A percentile compares a stretch with the other conserved stretches of the same genome.
Conservation (phyloP, 257 asterid species). For the Cruciata laevipes region DNA sequence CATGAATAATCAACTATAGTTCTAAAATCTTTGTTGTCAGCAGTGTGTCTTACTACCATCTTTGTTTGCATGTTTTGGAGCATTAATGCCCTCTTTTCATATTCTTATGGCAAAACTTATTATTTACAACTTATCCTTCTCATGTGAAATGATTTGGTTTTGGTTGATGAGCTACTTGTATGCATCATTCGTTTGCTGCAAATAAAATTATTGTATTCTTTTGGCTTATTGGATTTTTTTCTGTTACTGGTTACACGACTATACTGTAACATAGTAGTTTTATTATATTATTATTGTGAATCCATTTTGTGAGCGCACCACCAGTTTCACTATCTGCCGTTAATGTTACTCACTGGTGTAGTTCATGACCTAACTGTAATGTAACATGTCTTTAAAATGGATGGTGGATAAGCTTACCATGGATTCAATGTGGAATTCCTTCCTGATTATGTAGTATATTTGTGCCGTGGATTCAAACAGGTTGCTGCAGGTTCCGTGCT, state of each 20-base stretch:
- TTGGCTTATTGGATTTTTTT: neutral
- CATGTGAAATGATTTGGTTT: neutral
- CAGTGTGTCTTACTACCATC: neutral
- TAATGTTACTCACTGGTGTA: neutral
- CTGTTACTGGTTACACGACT: no score
- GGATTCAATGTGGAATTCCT: neutral
- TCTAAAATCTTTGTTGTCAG: neutral
- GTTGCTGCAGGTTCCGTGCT: slow-evolving; percentile 70
- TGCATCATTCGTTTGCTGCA: neutral
- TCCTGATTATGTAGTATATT: neutral
- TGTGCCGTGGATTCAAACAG: slow-evolving; percentile 27
- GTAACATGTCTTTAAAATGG: neutral
- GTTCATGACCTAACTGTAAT: neutral
- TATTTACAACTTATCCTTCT: neutral
- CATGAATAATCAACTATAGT: neutral
- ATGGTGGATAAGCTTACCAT: neutral
- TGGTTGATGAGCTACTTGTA: neutral
- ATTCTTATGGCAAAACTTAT: neutral
- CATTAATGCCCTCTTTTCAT: neutral
- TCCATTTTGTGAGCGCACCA: neutral
- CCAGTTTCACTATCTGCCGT: neutral
- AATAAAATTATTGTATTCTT: neutral
- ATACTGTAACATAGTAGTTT: neutral
- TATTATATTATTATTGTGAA: neutral
- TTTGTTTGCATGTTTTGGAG: neutral